phyloP scores from a whole-genome alignment of 768 basidiomycete species.

The Rhizopogon rudus region DNA sequence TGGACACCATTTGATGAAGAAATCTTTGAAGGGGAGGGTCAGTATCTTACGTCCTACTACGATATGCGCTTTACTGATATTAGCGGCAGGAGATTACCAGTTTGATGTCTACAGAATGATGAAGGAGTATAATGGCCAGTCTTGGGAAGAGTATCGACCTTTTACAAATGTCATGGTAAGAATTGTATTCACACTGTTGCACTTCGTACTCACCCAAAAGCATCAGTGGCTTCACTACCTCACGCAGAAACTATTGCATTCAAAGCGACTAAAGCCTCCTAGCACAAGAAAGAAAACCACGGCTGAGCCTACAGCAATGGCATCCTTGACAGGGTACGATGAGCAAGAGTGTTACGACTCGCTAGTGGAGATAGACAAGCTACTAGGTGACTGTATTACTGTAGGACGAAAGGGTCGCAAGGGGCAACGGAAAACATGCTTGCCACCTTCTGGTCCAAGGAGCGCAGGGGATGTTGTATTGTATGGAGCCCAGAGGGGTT shows the following conservation, averaged over 20 bases:
- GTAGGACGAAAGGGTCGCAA: constrained; percentile 27
- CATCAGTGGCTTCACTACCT: constrained; percentile 91
- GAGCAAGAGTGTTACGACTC: constrained; percentile 70
- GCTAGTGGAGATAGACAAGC: constrained; percentile 58
- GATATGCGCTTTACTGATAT: constrained; percentile 8
- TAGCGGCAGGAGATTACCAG: constrained; percentile 73
- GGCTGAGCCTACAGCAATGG: constrained; percentile 8
- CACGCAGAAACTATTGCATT: constrained; percentile 60
- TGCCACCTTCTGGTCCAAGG: constrained; percentile 12
- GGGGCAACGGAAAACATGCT: constrained; percentile 31
- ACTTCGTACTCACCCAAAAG: constrained; percentile 7
- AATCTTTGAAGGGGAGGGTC: constrained; percentile 89
- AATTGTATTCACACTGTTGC: not conserved
- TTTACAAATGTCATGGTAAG: constrained; percentile 88
- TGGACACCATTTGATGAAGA: constrained; percentile 87
- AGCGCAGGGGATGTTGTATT: constrained; percentile 60
- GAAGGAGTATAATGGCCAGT: constrained; percentile 49
- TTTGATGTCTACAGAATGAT: constrained; percentile 94
- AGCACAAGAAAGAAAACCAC: constrained; percentile 32
- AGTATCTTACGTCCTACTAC: constrained; percentile 5
- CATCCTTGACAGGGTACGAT: constrained; percentile 36
- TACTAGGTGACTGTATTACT: constrained; percentile 46
- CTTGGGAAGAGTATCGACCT: constrained; percentile 78
- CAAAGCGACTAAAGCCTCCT: constrained; percentile 63
- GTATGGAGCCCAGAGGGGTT: constrained; percentile 57